Evolutionary conservation across 306 rosid species (phyloP), one percentile per base, ranked within the genome.

Genomic region (Vachellia pachyceras): DNA sequence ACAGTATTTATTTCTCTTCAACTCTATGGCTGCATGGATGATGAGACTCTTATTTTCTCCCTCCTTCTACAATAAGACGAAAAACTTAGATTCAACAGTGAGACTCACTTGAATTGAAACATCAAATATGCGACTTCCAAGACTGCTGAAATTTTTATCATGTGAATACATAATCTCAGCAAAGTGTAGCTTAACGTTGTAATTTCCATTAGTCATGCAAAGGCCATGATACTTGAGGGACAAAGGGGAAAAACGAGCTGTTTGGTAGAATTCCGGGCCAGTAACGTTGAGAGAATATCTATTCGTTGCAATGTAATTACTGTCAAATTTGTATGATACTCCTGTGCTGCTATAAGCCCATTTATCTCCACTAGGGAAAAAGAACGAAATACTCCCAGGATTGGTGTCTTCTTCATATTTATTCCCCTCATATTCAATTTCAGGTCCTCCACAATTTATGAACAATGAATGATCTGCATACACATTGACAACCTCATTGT

Each of bases 281-380:
- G 3, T 52, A 5, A 52, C 6, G 10, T 52, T 52, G 23, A 52
- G 23, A 1, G 60, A 52, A 52, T 4, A 5, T 49, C 6, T 49
- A 12, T 15, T 49, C 15, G 3, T 52, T 18, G 82, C 88, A n/a
- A 14, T 39, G 65, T 70, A 50, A 57, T 46, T 12, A 46, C 12
- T 3, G 10, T 45, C 49, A 45, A 10, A 1, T 45, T 13, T 45
- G 45, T 45, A 45, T 2, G 4, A 0, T 45, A 10, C 14, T 45
- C 14, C 14, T 10, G 94, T 91, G 75, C 86, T 91, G 83, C 97
- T 93, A 64, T 84, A 93, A 60, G 83, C 98, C 97, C 94, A 93
- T 35, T 76, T 85, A 6, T 84, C 1, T 1, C 5, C 84, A 49
- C 47, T 9, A 0, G 0, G 0, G 77, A 47, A 44, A 72, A 83